phyloP scores from a whole-genome alignment of 805 yeast species.

The Ogataea trehaloabstinens region DNA sequence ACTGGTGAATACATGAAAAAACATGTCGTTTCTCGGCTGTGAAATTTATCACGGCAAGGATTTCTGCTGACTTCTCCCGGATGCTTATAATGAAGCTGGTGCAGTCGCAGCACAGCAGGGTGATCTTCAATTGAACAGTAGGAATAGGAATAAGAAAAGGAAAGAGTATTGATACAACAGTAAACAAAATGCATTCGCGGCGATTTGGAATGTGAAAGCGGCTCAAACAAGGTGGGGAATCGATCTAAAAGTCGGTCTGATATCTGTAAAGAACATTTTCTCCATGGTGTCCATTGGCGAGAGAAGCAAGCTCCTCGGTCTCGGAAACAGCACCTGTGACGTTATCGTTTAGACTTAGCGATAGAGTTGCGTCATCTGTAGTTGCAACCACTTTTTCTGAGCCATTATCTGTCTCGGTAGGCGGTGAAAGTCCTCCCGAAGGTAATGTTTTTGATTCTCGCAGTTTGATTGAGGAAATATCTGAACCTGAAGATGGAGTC shows the following conservation, averaged over 20 bases:
- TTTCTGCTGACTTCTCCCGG: too few species aligned
- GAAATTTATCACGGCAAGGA: too few species aligned
- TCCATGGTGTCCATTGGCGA: slow-evolving; percentile 35
- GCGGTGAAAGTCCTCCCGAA: background rate
- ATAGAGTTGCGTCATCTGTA: slow-evolving; percentile 29
- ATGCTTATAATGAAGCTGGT: too few species aligned
- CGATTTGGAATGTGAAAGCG: too few species aligned
- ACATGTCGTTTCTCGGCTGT: too few species aligned
- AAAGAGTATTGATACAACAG: too few species aligned
- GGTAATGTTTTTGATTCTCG: background rate
- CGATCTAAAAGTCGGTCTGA: slow-evolving; percentile 23
- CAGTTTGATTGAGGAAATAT: background rate
- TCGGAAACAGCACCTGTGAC: slow-evolving; percentile 30
- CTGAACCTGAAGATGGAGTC: slow-evolving; percentile 1
- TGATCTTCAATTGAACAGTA: too few species aligned
- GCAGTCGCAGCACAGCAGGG: too few species aligned
- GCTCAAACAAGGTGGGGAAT: too few species aligned
- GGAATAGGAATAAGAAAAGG: too few species aligned
- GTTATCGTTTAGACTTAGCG: slow-evolving; percentile 30
- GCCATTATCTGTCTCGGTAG: slow-evolving; percentile 4
- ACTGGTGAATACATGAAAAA: too few species aligned
- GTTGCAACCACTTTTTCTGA: slow-evolving; percentile 24
- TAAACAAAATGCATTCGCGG: too few species aligned
- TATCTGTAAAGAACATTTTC: slow-evolving; percentile 31
- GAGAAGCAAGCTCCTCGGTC: slow-evolving; percentile 33